These are phyloP conservation scores for Besnoitia besnoiti DNA, from an alignment of 169 alveolate genomes.

Conservation along the genomic window DNA sequence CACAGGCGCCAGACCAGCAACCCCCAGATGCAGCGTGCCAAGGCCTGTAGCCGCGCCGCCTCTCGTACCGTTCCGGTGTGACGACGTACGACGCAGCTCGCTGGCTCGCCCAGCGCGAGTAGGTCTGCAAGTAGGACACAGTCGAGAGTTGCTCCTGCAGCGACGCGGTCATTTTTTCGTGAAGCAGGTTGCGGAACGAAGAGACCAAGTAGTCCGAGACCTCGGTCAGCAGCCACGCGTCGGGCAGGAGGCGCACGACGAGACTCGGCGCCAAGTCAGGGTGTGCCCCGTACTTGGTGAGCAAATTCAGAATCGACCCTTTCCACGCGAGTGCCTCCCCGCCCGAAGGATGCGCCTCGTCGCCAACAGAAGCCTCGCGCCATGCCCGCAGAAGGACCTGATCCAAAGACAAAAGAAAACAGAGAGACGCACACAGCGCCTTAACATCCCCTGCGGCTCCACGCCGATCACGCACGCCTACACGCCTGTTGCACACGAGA, in stretches of 20 bases:
- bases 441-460: no score
- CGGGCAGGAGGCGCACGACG: constrained; percentile 7
- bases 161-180: background rate
- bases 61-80: constrained; percentile 25
- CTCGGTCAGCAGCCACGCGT: background rate
- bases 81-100: constrained; percentile 11
- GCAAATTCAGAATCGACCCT: background rate
- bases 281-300: constrained; percentile 18
- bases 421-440: background rate
- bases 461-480: no score
- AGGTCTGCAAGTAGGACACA: background rate
- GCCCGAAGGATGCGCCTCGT: background rate
- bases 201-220: background rate
- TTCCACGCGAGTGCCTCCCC: background rate
- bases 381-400: background rate
- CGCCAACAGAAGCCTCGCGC: background rate
- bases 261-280: constrained; percentile 2
- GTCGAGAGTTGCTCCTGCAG: constrained; percentile 23
- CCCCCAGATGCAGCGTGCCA: no score
- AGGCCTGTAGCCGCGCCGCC: background rate
- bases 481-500: no score
- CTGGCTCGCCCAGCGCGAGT: constrained; percentile 16
- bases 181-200: background rate
- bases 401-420: no score
- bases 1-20: no score